phyloP scores from a whole-genome alignment of 176 grass and related monocot species.

The Lolium multiflorum region DNA sequence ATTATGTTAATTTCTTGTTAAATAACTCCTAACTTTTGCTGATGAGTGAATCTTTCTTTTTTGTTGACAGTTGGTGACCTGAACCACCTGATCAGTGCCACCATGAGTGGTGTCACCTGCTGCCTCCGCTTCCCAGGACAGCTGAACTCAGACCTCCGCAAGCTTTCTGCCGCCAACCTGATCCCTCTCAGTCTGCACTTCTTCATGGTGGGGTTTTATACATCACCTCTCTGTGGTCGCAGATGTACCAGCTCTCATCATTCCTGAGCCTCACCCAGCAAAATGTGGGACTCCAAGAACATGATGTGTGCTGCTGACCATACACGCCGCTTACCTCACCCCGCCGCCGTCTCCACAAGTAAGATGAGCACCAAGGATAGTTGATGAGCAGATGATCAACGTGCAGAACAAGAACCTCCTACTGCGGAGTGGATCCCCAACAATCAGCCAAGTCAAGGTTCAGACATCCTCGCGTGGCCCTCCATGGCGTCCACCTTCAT shows the following conservation, averaged over 20 bases:
- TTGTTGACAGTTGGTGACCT: slow-evolving; percentile 70
- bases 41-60: slow-evolving; percentile 20
- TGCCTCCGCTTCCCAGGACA: slow-evolving; percentile 86
- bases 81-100: slow-evolving; percentile 79
- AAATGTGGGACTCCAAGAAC: slow-evolving; percentile 89
- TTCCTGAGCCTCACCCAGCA: slow-evolving; percentile 78
- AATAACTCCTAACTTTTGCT: not conserved
- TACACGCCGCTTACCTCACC: slow-evolving; percentile 69
- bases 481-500: slow-evolving; percentile 77
- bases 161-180: slow-evolving; percentile 77
- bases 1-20: not conserved
- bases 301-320: slow-evolving; percentile 86
- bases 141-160: slow-evolving; percentile 81
- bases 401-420: slow-evolving; percentile 89
- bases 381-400: slow-evolving; percentile 82
- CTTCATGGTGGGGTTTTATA: slow-evolving; percentile 90
- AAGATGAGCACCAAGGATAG: slow-evolving; percentile 97
- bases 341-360: too few species aligned
- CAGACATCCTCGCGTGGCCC: slow-evolving; percentile 68
- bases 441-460: slow-evolving; percentile 80
- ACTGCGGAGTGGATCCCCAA: slow-evolving; percentile 84
- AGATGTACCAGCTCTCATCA: slow-evolving; percentile 75
- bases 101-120: slow-evolving; percentile 83
- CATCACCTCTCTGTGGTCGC: slow-evolving; percentile 74
- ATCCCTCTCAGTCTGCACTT: slow-evolving; percentile 90